Base-by-base conservation (phyloP, 2,329 filamentous ascomycete genomes). In the Proliferodiscus dingleyae region DNA sequence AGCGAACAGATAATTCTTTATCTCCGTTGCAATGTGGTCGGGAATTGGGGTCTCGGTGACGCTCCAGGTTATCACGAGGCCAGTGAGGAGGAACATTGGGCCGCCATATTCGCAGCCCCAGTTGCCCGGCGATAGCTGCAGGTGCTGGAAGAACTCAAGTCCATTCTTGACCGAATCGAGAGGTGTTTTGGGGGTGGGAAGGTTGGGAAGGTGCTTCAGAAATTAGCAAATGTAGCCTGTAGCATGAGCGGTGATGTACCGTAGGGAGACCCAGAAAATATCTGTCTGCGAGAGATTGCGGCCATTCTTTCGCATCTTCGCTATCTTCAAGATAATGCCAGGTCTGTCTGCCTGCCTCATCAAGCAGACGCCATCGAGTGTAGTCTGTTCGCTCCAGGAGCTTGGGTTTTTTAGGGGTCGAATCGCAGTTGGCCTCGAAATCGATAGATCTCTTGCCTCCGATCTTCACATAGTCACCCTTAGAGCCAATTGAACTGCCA, bases 91-190 rank as follows among this genome's bases (percentile, higher is more conserved):
- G 63, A 98, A 98, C 87, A 96, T 91, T 3, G 93, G 93, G 0
- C 93, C 93, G 44, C 93, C 93, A 69, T 98, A 98, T 65, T 98
- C 93, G 70, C 91, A 97, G 4, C 77, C 93, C 93, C 93, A 98
- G 62, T 96, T 88, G 4, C 93, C 93, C 1, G 88, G 85, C 11
- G 85, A 81, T 1, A 96, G 75, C 65, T 98, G 93, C 19, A 97
- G 78, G 52, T 91, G 79, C 46, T 90, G 87, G 70, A 94, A 95
- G 72, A 95, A 97, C 3, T 78, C 72, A 43, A 97, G 75, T 29
- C 85, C 89, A 69, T 98, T 98, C 49, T 76, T 73, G 3, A 88
- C 89, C 4, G 88, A 74, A 54, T 93, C 80, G 46, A 93, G 73
- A 4, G 91, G 84, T 3, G 74, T 89, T 50, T 80, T 79, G 3